Evolutionary conservation across 208 protist genomes (phyloP), one percentile per base, ranked within the genome.

Genomic region (Giardia muris): DNA sequence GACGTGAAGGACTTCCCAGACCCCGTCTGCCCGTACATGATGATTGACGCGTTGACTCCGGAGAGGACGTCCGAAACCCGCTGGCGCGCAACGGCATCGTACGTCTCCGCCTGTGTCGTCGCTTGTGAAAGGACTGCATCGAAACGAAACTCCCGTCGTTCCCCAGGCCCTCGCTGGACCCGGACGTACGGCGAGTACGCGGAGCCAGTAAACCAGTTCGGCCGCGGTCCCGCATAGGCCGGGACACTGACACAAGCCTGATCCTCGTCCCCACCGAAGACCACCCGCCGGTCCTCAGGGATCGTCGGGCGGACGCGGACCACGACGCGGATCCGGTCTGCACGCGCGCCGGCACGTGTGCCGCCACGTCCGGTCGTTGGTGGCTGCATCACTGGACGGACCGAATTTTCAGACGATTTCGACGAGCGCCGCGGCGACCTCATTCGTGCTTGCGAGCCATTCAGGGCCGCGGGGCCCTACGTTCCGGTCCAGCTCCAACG

Each of bases 11-110:
- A 90, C 2, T 93, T 93, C n/a, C 91, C 92, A 47, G 67, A 30
- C 86, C 92, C 92, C 46, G 92, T 93, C 45, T 93, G 87, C 3
- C 92, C 92, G 67, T 93, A 93, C 2, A 87, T 39, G 1, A 93
- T 67, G 22, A 93, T 90, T 42, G 92, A 90, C 2, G 10, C 76
- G 39, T 93, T 93, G 1, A 48, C 45, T 3, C 92, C 87, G 19
- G 44, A 1, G 1, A 92, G 39, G 4, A 92, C 67, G 19, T 92
- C 1, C 2, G 46, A n/a, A 45, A 87, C 42, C 19, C 30, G 2
- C 45, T 46, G 22, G 2, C 87, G 67, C 47, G 91, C 91, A 1
- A 44, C 91, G 2, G 45, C 0, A 1, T 92, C 87, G 46, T 86
- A 92, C 2, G 87, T 67, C 3, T 92, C 91, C 19, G 22, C 1